These are phyloP conservation scores for Bromus sterilis DNA, from an alignment of 176 grass and related monocot genomes.

Conservation along the genomic window DNA sequence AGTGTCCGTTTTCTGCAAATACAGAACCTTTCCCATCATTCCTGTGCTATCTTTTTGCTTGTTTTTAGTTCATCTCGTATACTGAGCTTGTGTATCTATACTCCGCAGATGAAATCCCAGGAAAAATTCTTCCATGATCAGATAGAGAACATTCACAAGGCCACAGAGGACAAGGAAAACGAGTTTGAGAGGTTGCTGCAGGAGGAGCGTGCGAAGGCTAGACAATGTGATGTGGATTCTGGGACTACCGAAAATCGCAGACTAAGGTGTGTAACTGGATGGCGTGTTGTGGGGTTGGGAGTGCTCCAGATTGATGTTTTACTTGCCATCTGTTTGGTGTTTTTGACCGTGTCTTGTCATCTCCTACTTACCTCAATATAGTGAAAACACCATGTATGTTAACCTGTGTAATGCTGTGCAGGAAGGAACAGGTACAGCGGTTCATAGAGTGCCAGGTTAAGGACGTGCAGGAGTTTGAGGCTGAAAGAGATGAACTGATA, in stretches of 20 bases:
- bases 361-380: background rate
- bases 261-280: constrained; percentile 40
- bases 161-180: constrained; percentile 62
- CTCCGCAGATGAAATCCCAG: constrained; percentile 72
- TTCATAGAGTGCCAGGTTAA: constrained; percentile 72
- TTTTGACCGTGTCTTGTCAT: background rate
- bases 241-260: constrained; percentile 50
- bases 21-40: background rate
- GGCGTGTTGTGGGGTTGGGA: background rate
- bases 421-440: constrained; percentile 60
- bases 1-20: background rate
- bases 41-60: background rate
- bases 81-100: constrained; percentile 13
- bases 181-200: constrained; percentile 63
- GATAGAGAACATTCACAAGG: constrained; percentile 67
- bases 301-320: background rate
- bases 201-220: constrained; percentile 60
- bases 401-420: background rate
- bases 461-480: constrained; percentile 63
- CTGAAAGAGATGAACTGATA: constrained; percentile 52
- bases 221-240: constrained; percentile 45
- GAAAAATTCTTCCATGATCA: constrained; percentile 79
- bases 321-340: background rate
- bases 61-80: background rate
- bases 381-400: background rate